A percentile compares a stretch with the other conserved stretches of the same genome.
Evolutionary conservation across 495 filamentous ascomycete species (phyloP).

Genomic region (Podospora pseudopauciseta): DNA sequence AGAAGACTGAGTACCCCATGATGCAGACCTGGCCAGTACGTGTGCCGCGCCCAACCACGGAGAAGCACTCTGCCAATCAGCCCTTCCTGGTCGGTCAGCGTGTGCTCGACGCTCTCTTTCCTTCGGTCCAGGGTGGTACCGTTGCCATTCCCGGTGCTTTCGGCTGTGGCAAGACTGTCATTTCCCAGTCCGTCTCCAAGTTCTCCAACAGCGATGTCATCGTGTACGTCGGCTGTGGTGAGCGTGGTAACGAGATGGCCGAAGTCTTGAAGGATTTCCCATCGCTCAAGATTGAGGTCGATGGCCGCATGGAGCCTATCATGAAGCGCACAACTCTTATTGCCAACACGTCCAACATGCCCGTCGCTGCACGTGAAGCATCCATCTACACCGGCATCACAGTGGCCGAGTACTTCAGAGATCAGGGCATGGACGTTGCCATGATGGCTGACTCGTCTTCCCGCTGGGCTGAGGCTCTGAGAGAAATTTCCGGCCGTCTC

Average conservation of each 20-base stretch:
- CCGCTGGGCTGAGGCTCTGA: constrained; percentile 95
- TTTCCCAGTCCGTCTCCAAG: constrained; percentile 95
- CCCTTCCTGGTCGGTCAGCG: constrained; percentile 96
- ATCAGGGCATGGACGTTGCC: constrained; percentile 94
- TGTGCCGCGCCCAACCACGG: constrained; percentile 83
- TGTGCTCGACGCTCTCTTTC: constrained; percentile 96
- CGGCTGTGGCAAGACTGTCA: constrained; percentile 99
- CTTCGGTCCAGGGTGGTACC: constrained; percentile 93
- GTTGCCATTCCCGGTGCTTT: constrained; percentile 98
- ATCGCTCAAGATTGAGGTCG: constrained; percentile 84
- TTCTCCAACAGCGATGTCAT: constrained; percentile 99
- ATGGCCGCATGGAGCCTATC: constrained; percentile 93
- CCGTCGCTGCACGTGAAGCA: constrained; percentile 95
- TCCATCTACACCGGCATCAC: constrained; percentile 99
- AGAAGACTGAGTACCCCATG: constrained; percentile 88
- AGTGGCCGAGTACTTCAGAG: constrained; percentile 96
- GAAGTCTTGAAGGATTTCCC: constrained; percentile 99
- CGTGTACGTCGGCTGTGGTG: constrained; percentile 96
- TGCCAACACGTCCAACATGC: constrained; percentile 99
- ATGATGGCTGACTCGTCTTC: constrained; percentile 99
- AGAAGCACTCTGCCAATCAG: constrained; percentile 80
- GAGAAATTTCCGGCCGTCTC: constrained; percentile 97
- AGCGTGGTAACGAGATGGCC: constrained; percentile 99
- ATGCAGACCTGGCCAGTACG: constrained; percentile 99
- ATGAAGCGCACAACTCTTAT: constrained; percentile 99